phyloP scores from a whole-genome alignment of 805 yeast species.

The Ogataea saltuana region DNA sequence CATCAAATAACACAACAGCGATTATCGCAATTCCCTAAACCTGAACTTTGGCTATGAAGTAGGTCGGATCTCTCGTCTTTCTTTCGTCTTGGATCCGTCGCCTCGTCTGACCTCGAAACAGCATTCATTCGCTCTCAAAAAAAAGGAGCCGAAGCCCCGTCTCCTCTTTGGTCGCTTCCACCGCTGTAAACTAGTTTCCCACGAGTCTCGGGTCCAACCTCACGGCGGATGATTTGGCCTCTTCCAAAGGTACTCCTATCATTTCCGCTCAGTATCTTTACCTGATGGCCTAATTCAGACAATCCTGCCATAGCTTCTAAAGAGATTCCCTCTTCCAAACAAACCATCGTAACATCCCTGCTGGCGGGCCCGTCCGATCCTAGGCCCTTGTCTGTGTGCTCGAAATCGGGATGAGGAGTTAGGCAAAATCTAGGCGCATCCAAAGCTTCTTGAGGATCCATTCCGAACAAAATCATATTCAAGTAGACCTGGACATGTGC shows the following conservation, averaged over 20 bases:
- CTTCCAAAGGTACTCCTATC: slow-evolving; percentile 50
- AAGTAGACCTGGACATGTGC: slow-evolving; percentile 79
- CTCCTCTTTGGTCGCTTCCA: slow-evolving; percentile 84
- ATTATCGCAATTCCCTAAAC: no score
- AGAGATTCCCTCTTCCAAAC: slow-evolving; percentile 65
- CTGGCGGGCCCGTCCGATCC: slow-evolving; percentile 69
- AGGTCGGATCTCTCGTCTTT: no score
- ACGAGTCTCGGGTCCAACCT: slow-evolving; percentile 25
- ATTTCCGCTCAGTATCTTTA: slow-evolving; percentile 43
- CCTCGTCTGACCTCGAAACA: no score
- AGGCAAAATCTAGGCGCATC: slow-evolving; percentile 76
- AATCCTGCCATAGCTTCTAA: slow-evolving; percentile 47
- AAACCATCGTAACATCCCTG: slow-evolving; percentile 57
- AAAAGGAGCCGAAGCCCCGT: slow-evolving; percentile 70
- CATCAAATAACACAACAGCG: no score
- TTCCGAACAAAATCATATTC: slow-evolving; percentile 61
- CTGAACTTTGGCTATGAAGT: no score
- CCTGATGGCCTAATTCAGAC: slow-evolving; percentile 56
- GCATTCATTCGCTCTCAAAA: background rate
- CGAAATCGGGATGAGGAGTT: slow-evolving; percentile 48
- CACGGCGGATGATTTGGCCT: slow-evolving; percentile 69
- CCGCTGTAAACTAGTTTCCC: slow-evolving; percentile 55
- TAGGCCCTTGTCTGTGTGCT: slow-evolving; percentile 48
- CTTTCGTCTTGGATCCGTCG: no score
- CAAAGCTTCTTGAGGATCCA: slow-evolving; percentile 70